phyloP scores from a whole-genome alignment of 2,329 filamentous ascomycete species.

The Beauveria pseudobassiana region DNA sequence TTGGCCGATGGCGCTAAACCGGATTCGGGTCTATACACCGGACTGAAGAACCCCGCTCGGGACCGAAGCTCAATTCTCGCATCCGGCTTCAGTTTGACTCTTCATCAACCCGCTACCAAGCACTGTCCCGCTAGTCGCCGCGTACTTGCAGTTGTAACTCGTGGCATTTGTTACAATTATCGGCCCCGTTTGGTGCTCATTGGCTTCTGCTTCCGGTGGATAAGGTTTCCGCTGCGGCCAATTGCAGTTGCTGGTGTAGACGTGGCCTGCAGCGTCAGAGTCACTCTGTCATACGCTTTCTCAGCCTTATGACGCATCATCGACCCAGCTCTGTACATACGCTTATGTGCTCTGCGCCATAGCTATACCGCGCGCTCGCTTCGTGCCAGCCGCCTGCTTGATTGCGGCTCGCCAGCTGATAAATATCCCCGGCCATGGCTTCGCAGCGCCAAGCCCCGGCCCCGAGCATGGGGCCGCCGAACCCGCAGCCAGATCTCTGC shows the following conservation, averaged over 20 bases:
- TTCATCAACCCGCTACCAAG: background rate
- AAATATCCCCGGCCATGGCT: slow-evolving; percentile 5
- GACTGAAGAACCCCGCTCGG: slow-evolving; percentile 13
- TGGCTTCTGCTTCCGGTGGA: background rate
- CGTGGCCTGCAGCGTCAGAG: background rate
- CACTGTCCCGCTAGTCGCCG: background rate
- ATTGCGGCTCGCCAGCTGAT: background rate
- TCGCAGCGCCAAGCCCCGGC: slow-evolving; percentile 4
- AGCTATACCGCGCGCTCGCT: background rate
- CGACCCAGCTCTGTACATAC: background rate
- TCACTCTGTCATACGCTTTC: background rate
- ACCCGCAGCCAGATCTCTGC: slow-evolving; percentile 30
- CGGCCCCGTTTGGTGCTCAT: background rate
- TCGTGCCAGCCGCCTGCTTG: background rate
- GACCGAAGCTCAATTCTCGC: slow-evolving; percentile 15
- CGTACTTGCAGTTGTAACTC: background rate
- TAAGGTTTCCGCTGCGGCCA: background rate
- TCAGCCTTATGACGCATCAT: slow-evolving; percentile 9
- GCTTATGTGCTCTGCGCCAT: background rate
- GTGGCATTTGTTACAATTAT: background rate
- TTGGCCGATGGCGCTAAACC: slow-evolving; percentile 16
- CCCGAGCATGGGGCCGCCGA: slow-evolving; percentile 2
- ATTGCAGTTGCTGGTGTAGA: background rate
- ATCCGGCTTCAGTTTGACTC: slow-evolving; percentile 3
- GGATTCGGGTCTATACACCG: background rate